Evolutionary conservation across 495 filamentous ascomycete species (phyloP).

Genomic region (Penicillium soppii): DNA sequence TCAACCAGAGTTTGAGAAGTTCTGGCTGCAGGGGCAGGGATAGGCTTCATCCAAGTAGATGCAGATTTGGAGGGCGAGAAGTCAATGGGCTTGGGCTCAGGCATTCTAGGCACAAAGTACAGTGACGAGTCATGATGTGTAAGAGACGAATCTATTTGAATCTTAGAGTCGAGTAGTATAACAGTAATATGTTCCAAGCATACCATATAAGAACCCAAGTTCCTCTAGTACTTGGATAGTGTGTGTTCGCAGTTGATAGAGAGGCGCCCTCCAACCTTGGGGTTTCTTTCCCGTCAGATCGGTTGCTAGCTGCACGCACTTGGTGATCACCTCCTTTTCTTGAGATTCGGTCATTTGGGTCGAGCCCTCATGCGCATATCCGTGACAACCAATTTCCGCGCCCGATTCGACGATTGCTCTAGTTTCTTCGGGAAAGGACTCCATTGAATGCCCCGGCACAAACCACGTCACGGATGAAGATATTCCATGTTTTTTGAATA

Average conservation of each 20-base stretch:
- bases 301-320: slow-evolving; percentile 52
- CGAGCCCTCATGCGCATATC: slow-evolving; percentile 60
- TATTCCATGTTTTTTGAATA: slow-evolving; percentile 54
- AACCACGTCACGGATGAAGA: slow-evolving; percentile 60
- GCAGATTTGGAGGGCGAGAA: slow-evolving; percentile 43
- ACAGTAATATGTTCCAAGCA: neutral
- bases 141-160: slow-evolving; percentile 46
- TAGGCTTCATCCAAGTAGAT: slow-evolving; percentile 59
- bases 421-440: slow-evolving; percentile 57
- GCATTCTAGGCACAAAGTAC: slow-evolving; percentile 50
- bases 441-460: slow-evolving; percentile 61
- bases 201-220: slow-evolving; percentile 56
- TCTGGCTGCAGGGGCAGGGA: slow-evolving; percentile 25
- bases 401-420: slow-evolving; percentile 54
- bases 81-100: slow-evolving; percentile 49
- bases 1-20: slow-evolving; percentile 42
- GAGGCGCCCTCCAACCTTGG: slow-evolving; percentile 55
- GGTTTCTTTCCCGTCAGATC: slow-evolving; percentile 53
- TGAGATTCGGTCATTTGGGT: slow-evolving; percentile 56
- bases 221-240: slow-evolving; percentile 56
- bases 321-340: slow-evolving; percentile 54
- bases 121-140: slow-evolving; percentile 54
- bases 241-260: slow-evolving; percentile 56
- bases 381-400: slow-evolving; percentile 60
- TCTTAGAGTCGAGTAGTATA: no score